A percentile compares a stretch with the other conserved stretches of the same genome.
Conservation (phyloP, 2,329 filamentous ascomycete species). For the Talaromyces sp. region DNA sequence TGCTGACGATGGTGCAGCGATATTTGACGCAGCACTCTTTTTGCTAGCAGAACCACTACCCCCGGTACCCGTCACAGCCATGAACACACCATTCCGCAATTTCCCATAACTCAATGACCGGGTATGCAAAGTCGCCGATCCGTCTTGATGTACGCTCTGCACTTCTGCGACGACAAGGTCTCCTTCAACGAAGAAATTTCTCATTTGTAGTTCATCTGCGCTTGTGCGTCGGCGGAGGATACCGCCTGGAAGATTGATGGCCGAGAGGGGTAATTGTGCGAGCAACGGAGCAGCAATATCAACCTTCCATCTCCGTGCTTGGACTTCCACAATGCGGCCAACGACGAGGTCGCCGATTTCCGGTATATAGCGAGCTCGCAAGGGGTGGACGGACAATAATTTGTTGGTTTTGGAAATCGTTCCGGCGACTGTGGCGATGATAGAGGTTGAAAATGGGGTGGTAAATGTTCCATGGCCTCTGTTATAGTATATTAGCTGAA, state of each 20-base stretch:
- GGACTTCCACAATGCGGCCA: constrained; percentile 91
- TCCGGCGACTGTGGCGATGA: constrained; percentile 86
- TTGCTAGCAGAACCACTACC: constrained; percentile 54
- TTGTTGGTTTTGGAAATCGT: constrained; percentile 94
- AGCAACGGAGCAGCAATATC: constrained; percentile 87
- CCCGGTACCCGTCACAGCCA: constrained; percentile 74
- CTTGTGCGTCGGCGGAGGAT: constrained; percentile 88
- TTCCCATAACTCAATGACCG: constrained; percentile 91
- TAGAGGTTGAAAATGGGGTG: constrained; percentile 58
- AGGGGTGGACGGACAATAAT: constrained; percentile 82
- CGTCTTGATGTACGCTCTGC: constrained; percentile 81
- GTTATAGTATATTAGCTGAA: constrained; percentile 3
- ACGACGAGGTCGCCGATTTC: constrained; percentile 96
- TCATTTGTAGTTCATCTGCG: constrained; percentile 94
- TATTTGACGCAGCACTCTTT: constrained; percentile 27
- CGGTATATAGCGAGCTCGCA: constrained; percentile 88
- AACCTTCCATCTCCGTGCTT: constrained; percentile 88
- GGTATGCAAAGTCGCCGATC: constrained; percentile 82
- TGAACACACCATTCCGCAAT: constrained; percentile 86
- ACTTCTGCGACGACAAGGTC: constrained; percentile 94
- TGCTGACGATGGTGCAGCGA: constrained; percentile 70
- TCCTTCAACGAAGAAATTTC: constrained; percentile 94
- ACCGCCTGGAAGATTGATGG: constrained; percentile 92
- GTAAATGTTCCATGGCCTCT: constrained; percentile 93
- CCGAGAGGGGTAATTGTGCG: constrained; percentile 76